Conservation (phyloP, 176 grass and related monocot species). For the Oryza meyeriana region DNA sequence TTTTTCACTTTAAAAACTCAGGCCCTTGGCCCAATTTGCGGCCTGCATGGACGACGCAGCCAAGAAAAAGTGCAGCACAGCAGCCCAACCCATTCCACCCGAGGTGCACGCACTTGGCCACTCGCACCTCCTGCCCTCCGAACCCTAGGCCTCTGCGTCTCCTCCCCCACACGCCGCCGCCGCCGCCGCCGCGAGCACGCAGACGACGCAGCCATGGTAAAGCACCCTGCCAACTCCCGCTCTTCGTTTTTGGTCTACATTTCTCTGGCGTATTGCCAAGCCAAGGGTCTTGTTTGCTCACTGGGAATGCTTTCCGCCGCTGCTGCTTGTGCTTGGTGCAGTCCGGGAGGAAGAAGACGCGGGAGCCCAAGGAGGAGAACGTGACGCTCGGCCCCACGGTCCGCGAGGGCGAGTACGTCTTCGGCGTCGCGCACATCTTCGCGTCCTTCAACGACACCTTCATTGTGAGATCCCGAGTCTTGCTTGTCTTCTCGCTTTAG, state of each 20-base stretch:
- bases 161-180: not conserved
- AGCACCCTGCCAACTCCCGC: not conserved
- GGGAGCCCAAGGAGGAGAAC: conserved; percentile 73
- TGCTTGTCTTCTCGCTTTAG: not conserved
- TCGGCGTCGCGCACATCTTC: conserved; percentile 66
- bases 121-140: not conserved
- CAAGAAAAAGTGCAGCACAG: no score
- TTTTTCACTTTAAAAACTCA: no score
- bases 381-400: conserved; percentile 74
- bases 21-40: not conserved
- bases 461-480: conserved; percentile 43
- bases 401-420: conserved; percentile 58
- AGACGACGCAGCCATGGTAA: conserved; percentile 35
- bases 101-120: not conserved
- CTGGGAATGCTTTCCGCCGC: not conserved
- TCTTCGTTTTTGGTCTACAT: not conserved
- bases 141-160: conserved; percentile 16
- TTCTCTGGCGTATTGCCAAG: not conserved
- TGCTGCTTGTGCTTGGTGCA: conserved; percentile 7
- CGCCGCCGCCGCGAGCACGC: not conserved
- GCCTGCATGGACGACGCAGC: not conserved
- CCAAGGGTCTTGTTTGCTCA: not conserved
- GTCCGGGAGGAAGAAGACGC: conserved; percentile 60
- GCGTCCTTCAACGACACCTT: conserved; percentile 84
- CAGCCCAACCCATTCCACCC: no score